Evolutionary conservation across 106 monocot genomes (phyloP).

Genomic region (Agapanthus africanus): DNA sequence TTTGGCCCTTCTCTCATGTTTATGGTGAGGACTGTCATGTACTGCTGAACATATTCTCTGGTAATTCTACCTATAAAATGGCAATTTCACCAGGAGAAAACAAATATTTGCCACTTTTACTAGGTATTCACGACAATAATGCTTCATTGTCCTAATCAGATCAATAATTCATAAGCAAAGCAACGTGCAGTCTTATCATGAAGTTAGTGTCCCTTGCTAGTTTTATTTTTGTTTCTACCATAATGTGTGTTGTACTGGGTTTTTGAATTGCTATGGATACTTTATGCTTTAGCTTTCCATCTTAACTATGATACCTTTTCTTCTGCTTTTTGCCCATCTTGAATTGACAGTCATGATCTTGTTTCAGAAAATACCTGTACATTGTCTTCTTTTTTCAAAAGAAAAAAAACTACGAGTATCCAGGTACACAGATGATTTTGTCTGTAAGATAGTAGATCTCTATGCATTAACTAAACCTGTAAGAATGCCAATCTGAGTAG

Average conservation of each 20-base stretch:
- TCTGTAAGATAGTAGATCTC: not conserved
- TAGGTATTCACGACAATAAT: not conserved
- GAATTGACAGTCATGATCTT: not conserved
- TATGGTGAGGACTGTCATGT: not conserved
- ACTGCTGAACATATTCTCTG: not conserved
- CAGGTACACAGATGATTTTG: too few relatives aligned
- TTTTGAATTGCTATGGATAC: not conserved
- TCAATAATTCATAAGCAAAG: not conserved
- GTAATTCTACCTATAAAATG: conserved; percentile 1
- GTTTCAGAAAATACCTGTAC: not conserved
- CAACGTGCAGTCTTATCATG: not conserved
- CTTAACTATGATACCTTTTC: not conserved
- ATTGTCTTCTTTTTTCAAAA: not conserved
- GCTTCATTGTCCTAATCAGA: not conserved
- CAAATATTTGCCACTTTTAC: not conserved
- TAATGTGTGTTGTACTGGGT: not conserved
- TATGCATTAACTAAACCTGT: not conserved
- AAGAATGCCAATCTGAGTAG: not conserved
- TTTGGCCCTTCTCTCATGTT: not conserved
- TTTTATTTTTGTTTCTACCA: too few relatives aligned
- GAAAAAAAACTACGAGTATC: too few relatives aligned
- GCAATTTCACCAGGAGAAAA: not conserved
- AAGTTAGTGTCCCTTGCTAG: not conserved
- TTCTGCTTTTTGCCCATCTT: not conserved
- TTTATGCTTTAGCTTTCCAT: not conserved